Evolutionary conservation across 176 grass and related monocot species (phyloP), one percentile per base, ranked within the genome.

Genomic region (Oryza officinalis): DNA sequence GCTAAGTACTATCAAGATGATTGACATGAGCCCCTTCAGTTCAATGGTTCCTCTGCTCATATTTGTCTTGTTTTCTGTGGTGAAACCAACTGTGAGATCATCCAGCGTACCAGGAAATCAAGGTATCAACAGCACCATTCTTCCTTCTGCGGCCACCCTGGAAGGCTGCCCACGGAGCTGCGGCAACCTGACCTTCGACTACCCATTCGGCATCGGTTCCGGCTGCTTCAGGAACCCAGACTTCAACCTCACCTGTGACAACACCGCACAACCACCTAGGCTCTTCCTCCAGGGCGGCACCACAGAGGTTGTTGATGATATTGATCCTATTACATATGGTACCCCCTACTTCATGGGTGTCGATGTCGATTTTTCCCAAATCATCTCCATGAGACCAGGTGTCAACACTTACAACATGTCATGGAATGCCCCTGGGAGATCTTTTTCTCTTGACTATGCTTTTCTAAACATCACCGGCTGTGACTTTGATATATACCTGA

Each of bases 181-280:
- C 20, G 88, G 88, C 2, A 83, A 83, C 28, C 14, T 72, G 6
- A 90, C 20, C 43, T 37, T 87, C 6, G 14, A 30, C 11, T 88
- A 85, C 10, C 90, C 78, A 2, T 92, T 86, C 27, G 85, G 86
- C 30, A 63, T 85, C 8, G 81, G 65, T 50, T 3, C 67, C 2
- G 59, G 49, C 65, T 91, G 89, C 64, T 88, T 46, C 71, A 38
- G 78, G 1, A 10, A 45, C 10, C 26, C 75, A 0, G 80, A 74
- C 9, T 89, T 92, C 76, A 41, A 72, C 5, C 75, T 92, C 11
- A 89, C 45, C 41, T 92, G 91, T 70, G 8, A 72, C 75, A 11
- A 57, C 23, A 49, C 60, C 11, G 27, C 12, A 8, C 4, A 27
- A 5, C 40, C 35, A 10, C 13, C 52, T 0, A 87, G 17, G 28